Percentiles rank a stretch among this genome's conserved stretches.
Evolutionary conservation across 2,329 filamentous ascomycete genomes (phyloP).

Genomic region (Tetracladium maxilliforme): DNA sequence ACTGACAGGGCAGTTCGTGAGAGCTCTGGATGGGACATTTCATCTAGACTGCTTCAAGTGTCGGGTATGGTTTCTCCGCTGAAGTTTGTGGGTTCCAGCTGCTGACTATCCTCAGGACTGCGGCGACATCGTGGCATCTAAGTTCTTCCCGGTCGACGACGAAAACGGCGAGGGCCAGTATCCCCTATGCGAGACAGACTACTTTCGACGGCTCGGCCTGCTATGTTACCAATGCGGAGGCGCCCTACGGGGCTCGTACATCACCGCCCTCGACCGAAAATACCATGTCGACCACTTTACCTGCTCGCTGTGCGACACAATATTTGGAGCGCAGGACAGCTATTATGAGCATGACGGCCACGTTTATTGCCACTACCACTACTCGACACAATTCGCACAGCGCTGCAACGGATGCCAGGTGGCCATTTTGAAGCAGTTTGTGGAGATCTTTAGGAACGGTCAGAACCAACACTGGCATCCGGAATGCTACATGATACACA

Average conservation of each 20-base stretch:
- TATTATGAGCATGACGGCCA: conserved; percentile 97
- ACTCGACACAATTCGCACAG: conserved; percentile 93
- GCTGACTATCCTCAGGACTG: conserved; percentile 55
- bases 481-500: conserved; percentile 99
- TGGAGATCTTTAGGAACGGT: conserved; percentile 95
- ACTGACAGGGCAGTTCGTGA: conserved; percentile 89
- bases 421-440: conserved; percentile 95
- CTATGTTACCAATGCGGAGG: conserved; percentile 87
- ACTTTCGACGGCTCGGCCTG: conserved; percentile 82
- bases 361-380: conserved; percentile 98
- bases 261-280: conserved; percentile 92
- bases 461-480: conserved; percentile 99
- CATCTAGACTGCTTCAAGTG: conserved; percentile 98
- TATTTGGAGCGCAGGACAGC: conserved; percentile 96
- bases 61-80: conserved; percentile 57
- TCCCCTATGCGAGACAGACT: conserved; percentile 93
- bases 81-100: conserved; percentile 2
- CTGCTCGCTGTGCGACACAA: conserved; percentile 88
- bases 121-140: conserved; percentile 90
- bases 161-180: conserved; percentile 78
- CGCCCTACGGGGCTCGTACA: conserved; percentile 89
- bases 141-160: conserved; percentile 95
- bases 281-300: conserved; percentile 99
- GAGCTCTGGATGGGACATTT: conserved; percentile 84
- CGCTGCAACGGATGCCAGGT: conserved; percentile 94